Evolutionary conservation across 2,329 filamentous ascomycete species (phyloP).

Genomic region (Sordariomycetes sp.): DNA sequence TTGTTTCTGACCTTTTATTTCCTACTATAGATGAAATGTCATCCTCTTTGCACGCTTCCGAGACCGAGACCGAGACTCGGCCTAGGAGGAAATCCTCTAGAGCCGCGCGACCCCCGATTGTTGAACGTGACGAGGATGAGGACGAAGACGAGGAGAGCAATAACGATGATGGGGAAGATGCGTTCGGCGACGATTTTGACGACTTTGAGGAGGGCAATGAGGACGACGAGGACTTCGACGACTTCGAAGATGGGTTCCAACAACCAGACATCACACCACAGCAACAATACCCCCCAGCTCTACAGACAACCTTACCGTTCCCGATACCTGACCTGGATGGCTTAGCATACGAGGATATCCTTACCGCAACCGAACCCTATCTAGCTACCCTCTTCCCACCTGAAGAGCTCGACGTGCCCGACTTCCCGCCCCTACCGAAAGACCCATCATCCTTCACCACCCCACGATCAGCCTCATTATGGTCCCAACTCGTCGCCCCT

Average conservation of each 20-base stretch:
- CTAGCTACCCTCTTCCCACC: conserved; percentile 57
- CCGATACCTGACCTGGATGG: conserved; percentile 60
- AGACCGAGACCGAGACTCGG: not conserved
- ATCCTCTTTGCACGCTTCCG: conserved; percentile 1
- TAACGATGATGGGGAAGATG: conserved; percentile 30
- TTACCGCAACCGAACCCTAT: conserved; percentile 54
- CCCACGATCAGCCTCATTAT: conserved; percentile 79
- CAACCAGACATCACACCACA: conserved; percentile 32
- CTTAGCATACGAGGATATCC: conserved; percentile 51
- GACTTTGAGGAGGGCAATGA: conserved; percentile 52
- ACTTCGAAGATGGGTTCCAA: conserved; percentile 67
- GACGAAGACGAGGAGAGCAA: conserved; percentile 12
- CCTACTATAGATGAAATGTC: conserved; percentile 1
- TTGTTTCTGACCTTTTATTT: not conserved
- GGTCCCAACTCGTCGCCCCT: conserved; percentile 92
- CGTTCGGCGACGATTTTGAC: conserved; percentile 52
- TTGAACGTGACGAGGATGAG: too few species aligned
- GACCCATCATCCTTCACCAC: conserved; percentile 68
- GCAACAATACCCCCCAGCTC: conserved; percentile 20
- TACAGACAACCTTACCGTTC: conserved; percentile 29
- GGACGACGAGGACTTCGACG: conserved; percentile 51
- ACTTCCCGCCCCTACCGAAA: conserved; percentile 39
- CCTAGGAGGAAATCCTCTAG: conserved; percentile 2
- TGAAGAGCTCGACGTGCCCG: conserved; percentile 40
- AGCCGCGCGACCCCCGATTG: too few species aligned